Base-by-base conservation (phyloP, 768 basidiomycete species). In the Termitomyces bulborhizus region DNA sequence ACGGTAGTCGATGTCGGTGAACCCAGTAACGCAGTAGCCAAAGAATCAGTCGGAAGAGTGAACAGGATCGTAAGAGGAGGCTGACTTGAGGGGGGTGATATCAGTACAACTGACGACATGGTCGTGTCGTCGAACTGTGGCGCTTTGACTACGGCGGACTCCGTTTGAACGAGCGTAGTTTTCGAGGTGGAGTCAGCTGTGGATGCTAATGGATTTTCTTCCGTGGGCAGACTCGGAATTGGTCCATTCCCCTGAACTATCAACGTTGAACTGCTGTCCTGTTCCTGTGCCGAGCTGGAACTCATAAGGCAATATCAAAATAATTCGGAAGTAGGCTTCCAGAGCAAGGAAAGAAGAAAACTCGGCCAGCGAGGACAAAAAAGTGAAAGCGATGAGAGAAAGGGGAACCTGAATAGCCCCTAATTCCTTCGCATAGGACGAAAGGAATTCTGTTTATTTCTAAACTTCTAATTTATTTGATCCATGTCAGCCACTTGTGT, bases 301-400 rank as follows among this genome's bases (percentile, higher is more conserved):
- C 31, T 42, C 58, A 62, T 57, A 2, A 21, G 26, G 13, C 40
- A 26, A 31, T 34, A 18, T 52, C 4, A 5, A 43, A 45, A 57
- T 42, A 26, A 45, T 49, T 47, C 16, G 49, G 11, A 52, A 45
- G 49, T 16, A 21, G 31, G 55, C 60, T 61, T 40, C 60, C 60
- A 59, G 60, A 59, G 58, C 60, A 24, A 40, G 13, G 52, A 45
- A 59, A 34, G 18, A 53, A 27, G 12, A 13, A 59, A 57, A 27
- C 57, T 63, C 61, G 63, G n/a, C 63, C 63, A 26, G 63, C 63
- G 59, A 63, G 61, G 39, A 46, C 41, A 54, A 54, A 37, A 42
- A 55, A 18, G 42, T 37, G 41, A 26, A 52, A 48, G 21, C 24
- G 39, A 52, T 18, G 40, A 37, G 53, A 40, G 41, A 31, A 46